Percentiles rank a stretch among this genome's conserved stretches.
Conservation (phyloP, 2,329 filamentous ascomycete species). For the Pseudogymnoascus sp. region DNA sequence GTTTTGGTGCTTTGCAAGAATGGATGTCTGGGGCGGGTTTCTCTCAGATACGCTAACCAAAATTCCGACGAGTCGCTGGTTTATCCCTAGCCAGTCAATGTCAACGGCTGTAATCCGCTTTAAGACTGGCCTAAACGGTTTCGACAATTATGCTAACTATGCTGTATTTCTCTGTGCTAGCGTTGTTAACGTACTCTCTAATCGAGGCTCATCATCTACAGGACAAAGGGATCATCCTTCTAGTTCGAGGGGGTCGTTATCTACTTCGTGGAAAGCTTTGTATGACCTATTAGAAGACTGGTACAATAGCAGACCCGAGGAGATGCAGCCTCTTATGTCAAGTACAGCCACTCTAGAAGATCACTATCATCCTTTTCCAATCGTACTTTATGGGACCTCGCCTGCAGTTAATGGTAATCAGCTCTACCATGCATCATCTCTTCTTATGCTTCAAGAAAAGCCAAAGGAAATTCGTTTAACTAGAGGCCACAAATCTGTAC, state of each 20-base stretch:
- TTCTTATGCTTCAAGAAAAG: constrained; percentile 26
- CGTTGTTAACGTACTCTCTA: constrained; percentile 32
- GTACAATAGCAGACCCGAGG: constrained; percentile 30
- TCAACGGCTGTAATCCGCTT: constrained; percentile 19
- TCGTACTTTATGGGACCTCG: constrained; percentile 12
- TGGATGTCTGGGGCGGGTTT: constrained; percentile 45
- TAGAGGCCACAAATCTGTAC: constrained; percentile 28
- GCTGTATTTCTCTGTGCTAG: constrained; percentile 40
- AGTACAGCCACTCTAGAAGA: constrained; percentile 26
- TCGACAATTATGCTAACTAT: constrained; percentile 43
- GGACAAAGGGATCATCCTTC: too few species aligned
- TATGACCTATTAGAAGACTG: constrained; percentile 34
- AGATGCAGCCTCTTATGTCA: constrained; percentile 30
- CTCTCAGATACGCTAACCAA: constrained; percentile 43
- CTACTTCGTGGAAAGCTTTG: constrained; percentile 31
- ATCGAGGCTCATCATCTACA: constrained; percentile 7
- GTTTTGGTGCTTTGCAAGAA: constrained; percentile 47
- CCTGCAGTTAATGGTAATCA: constrained; percentile 28
- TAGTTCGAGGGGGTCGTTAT: constrained; percentile 16
- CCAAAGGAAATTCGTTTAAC: constrained; percentile 14
- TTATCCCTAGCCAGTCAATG: too few species aligned
- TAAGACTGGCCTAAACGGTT: constrained; percentile 23
- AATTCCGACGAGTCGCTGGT: constrained; percentile 39
- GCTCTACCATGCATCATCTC: constrained; percentile 25
- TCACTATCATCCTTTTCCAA: constrained; percentile 20